A percentile compares a stretch with the other conserved stretches of the same genome.
phyloP scores from a whole-genome alignment of 768 basidiomycete species.

The Atractiella rhizophila region DNA sequence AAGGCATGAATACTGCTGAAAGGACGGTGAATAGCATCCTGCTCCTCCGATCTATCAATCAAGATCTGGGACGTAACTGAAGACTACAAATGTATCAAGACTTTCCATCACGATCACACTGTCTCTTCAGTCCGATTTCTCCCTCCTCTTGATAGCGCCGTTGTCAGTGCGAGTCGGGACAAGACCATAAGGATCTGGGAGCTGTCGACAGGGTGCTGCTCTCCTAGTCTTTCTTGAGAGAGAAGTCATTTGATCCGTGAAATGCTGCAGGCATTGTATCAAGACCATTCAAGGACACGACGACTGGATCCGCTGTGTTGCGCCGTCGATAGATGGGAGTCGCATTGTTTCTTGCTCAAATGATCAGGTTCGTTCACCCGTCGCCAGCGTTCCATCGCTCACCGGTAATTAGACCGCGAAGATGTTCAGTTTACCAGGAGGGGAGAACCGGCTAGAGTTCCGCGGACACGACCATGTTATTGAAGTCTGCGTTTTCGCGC shows the following conservation, averaged over 20 bases:
- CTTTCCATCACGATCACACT: constrained; percentile 68
- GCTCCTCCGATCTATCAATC: constrained; percentile 68
- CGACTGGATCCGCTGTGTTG: constrained; percentile 52
- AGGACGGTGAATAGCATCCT: constrained; percentile 30
- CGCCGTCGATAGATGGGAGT: constrained; percentile 36
- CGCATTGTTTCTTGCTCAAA: constrained; percentile 57
- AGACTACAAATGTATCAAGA: constrained; percentile 71
- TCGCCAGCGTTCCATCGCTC: background rate
- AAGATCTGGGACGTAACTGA: constrained; percentile 77
- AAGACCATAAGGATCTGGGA: constrained; percentile 66
- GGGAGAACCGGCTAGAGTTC: constrained; percentile 55
- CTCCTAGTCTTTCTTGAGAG: constrained; percentile 17
- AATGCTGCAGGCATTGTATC: constrained; percentile 34
- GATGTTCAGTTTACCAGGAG: constrained; percentile 45
- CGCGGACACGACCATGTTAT: constrained; percentile 71
- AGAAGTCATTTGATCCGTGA: background rate
- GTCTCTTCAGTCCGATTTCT: constrained; percentile 66
- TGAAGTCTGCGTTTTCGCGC: constrained; percentile 58
- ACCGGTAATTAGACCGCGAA: constrained; percentile 51
- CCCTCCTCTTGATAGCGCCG: constrained; percentile 53
- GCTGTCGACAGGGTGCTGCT: constrained; percentile 61
- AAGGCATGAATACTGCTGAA: no score
- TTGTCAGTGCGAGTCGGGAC: constrained; percentile 71
- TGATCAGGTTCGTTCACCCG: constrained; percentile 46
- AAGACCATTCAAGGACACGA: constrained; percentile 50